Base-by-base conservation (phyloP, 1,284 basidiomycete genomes). In the Ceratobasidium sp. region DNA sequence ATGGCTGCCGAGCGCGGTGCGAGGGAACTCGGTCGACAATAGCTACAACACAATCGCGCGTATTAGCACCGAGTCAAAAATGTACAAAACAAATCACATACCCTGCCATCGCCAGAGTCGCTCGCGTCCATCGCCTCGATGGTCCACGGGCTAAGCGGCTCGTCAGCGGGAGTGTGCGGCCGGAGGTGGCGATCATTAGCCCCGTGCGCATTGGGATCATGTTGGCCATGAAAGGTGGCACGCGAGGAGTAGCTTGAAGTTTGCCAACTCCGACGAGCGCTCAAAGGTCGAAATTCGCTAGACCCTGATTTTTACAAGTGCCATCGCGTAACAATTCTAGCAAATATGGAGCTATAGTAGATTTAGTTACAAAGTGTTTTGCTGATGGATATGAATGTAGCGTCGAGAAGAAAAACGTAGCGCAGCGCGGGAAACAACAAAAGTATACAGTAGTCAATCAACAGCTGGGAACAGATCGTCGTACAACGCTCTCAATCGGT, bases 261-360 rank as follows among this genome's bases (percentile, higher is more conserved):
- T 98, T 96, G 46, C 96, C 96, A 12, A 98, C 92, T 23, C 96
- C 96, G 69, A 98, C 89, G 49, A 98, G 87, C 28, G 88, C 92
- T 18, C 89, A 86, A 71, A 96, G 86, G 82, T 99, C 96, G 75
- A 96, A n/a, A n/a, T n/a, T n/a, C n/a, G n/a, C n/a, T n/a, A n/a
- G n/a, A n/a, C n/a, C n/a, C n/a, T n/a, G n/a, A n/a, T n/a, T n/a
- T n/a, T n/a, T n/a, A n/a, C n/a, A n/a, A n/a, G n/a, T n/a, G n/a
- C n/a, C n/a, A n/a, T n/a, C n/a, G n/a, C n/a, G n/a, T n/a, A n/a
- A n/a, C n/a, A n/a, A n/a, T n/a, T n/a, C n/a, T n/a, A n/a, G n/a
- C n/a, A n/a, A n/a, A n/a, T n/a, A n/a, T n/a, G n/a, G n/a, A n/a
- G n/a, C n/a, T n/a, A n/a, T n/a, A n/a, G n/a, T n/a, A n/a, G n/a